Conservation (phyloP, 345 rosid species). For the Geranium brycei region DNA sequence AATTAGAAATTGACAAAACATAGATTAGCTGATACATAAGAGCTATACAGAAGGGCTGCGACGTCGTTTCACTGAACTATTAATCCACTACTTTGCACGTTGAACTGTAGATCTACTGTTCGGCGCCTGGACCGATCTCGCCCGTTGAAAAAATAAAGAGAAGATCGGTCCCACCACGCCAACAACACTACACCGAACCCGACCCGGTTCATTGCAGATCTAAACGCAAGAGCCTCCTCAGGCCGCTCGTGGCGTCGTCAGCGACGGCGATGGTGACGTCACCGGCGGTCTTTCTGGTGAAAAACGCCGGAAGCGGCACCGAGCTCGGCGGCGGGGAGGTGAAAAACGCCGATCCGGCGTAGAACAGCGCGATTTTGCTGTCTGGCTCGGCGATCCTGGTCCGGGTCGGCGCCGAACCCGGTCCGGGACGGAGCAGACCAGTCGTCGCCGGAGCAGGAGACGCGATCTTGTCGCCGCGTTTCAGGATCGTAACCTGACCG, state of each 20-base stretch:
- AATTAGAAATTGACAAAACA: too few relatives aligned
- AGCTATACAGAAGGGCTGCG: too few relatives aligned
- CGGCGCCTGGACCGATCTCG: conserved; percentile 2
- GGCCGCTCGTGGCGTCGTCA: conserved; percentile 35
- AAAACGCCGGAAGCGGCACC: conserved; percentile 68
- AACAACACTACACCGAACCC: neutral
- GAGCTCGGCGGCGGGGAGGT: conserved; percentile 87
- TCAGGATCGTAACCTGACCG: conserved; percentile 56
- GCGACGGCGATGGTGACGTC: neutral
- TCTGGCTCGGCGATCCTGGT: too few relatives aligned
- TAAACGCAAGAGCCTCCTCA: conserved; percentile 45
- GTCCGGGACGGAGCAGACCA: too few relatives aligned
- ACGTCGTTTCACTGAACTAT: too few relatives aligned
- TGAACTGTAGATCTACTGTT: too few relatives aligned
- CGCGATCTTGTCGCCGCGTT: conserved; percentile 48
- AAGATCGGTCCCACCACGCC: too few relatives aligned
- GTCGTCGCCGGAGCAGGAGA: neutral
- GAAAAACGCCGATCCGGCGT: conserved; percentile 62
- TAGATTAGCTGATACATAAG: too few relatives aligned
- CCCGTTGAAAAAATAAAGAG: conserved; percentile 21
- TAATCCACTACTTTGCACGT: too few relatives aligned
- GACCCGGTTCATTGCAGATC: conserved; percentile 11
- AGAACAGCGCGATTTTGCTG: conserved; percentile 21
- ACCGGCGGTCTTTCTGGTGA: conserved; percentile 27
- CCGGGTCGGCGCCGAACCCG: too few relatives aligned